A percentile compares a stretch with the other conserved stretches of the same genome.
Conservation (phyloP, 148 eudicot species). For the Amaranthus hypochondriacus region DNA sequence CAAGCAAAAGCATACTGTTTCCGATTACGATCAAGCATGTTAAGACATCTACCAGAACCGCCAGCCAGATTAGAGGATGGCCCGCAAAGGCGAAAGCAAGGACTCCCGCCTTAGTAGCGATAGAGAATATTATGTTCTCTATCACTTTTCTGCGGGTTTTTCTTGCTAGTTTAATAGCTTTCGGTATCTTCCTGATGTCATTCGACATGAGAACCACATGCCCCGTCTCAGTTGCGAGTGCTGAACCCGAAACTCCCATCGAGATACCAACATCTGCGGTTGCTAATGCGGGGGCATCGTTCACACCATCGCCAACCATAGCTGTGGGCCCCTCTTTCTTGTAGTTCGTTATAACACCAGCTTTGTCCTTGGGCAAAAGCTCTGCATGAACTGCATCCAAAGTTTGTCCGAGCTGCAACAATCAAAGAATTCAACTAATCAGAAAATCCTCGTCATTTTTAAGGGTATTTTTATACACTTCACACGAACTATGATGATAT, state of each 20-base stretch:
- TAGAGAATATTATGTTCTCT: slow-evolving; percentile 58
- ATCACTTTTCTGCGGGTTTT: slow-evolving; percentile 51
- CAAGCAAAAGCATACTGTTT: slow-evolving; percentile 80
- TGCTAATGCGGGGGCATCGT: slow-evolving; percentile 91
- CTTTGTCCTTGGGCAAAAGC: slow-evolving; percentile 83
- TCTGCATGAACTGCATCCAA: slow-evolving; percentile 62
- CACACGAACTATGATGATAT: no score
- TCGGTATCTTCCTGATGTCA: slow-evolving; percentile 68
- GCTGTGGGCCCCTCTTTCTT: slow-evolving; percentile 58
- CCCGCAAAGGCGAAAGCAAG: slow-evolving; percentile 64
- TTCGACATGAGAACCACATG: slow-evolving; percentile 82
- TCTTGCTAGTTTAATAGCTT: slow-evolving; percentile 51
- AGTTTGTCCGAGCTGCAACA: slow-evolving; percentile 56
- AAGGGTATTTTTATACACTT: not conserved
- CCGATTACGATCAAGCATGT: slow-evolving; percentile 76
- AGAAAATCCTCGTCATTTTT: not conserved
- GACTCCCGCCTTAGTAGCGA: slow-evolving; percentile 54
- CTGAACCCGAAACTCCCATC: slow-evolving; percentile 94
- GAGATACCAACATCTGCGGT: slow-evolving; percentile 91
- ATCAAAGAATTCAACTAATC: not conserved
- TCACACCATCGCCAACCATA: slow-evolving; percentile 97
- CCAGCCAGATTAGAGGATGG: slow-evolving; percentile 89
- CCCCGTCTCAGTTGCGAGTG: slow-evolving; percentile 86
- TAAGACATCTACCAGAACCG: slow-evolving; percentile 72
- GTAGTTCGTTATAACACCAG: slow-evolving; percentile 49